These are phyloP conservation scores for Porpolomopsis calyptriformis DNA, from an alignment of 768 basidiomycete species.

Conservation along the genomic window DNA sequence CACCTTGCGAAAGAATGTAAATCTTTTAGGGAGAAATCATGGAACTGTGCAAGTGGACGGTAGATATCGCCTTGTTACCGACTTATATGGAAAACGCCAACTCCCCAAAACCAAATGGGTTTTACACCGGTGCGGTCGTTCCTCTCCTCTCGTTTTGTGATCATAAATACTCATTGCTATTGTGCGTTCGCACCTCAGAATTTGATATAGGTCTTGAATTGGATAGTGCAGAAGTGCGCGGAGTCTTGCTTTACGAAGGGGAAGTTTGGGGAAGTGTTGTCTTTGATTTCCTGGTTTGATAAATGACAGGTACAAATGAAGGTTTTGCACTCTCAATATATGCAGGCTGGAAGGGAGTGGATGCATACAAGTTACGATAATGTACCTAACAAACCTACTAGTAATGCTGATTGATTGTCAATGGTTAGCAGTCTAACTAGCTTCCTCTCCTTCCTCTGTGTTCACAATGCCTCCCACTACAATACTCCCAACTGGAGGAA, in stretches of 20 bases:
- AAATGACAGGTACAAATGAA: background rate
- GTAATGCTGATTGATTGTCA: too few species aligned
- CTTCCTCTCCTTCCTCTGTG: background rate
- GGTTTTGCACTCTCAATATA: too few species aligned
- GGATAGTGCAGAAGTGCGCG: constrained; percentile 81
- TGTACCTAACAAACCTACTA: too few species aligned
- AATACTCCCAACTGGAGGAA: constrained; percentile 28
- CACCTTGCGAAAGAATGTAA: background rate
- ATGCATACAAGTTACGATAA: too few species aligned
- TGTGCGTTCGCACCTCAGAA: too few species aligned
- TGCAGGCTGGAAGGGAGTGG: too few species aligned
- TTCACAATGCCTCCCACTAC: background rate
- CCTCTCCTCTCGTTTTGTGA: too few species aligned
- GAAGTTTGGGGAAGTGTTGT: constrained; percentile 74
- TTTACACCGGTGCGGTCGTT: constrained; percentile 86
- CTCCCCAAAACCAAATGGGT: constrained; percentile 45
- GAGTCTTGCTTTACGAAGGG: constrained; percentile 61
- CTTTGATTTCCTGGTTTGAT: constrained; percentile 37
- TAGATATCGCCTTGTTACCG: constrained; percentile 75
- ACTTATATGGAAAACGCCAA: constrained; percentile 39
- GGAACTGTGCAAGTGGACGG: constrained; percentile 81
- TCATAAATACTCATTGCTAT: too few species aligned
- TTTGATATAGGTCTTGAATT: constrained; percentile 79
- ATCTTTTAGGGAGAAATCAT: constrained; percentile 40
- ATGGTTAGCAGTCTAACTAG: too few species aligned